phyloP scores from a whole-genome alignment of 345 rosid genomes.

The Erucastrum elatum region DNA sequence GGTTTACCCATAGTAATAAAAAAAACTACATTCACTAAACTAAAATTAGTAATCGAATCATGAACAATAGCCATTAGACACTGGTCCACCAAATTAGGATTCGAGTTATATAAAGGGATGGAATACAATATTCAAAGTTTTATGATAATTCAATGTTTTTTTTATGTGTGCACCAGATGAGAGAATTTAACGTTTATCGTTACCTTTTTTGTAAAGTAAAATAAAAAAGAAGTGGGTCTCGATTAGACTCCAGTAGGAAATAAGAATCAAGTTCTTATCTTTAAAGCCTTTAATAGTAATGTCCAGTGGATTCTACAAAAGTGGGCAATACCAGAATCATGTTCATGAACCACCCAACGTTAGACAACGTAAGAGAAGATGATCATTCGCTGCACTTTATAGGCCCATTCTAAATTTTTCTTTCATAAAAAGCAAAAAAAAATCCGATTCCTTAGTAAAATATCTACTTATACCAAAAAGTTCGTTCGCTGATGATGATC shows the following conservation, averaged over 20 bases:
- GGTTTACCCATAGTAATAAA: neutral
- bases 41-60: neutral
- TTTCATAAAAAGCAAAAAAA: neutral
- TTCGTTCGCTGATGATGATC: slow-evolving; percentile 6
- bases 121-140: slow-evolving; percentile 19
- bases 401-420: slow-evolving; percentile 12
- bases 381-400: neutral
- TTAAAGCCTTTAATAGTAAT: neutral
- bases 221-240: slow-evolving; percentile 8
- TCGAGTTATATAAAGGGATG: neutral
- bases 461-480: slow-evolving; percentile 20
- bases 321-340: slow-evolving; percentile 33
- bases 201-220: slow-evolving; percentile 25
- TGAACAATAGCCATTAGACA: neutral
- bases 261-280: slow-evolving; percentile 15
- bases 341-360: slow-evolving; percentile 30
- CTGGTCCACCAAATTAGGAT: slow-evolving; percentile 3
- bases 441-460: neutral
- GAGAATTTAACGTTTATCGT: neutral
- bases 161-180: neutral
- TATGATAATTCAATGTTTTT: neutral
- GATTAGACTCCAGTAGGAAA: neutral
- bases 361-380: slow-evolving; percentile 4
- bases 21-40: neutral
- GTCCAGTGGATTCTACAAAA: slow-evolving; percentile 20